Percentiles rank a stretch among this genome's conserved stretches.
Evolutionary conservation across 805 yeast genomes (phyloP).

Genomic region (Candida fluviatilis): DNA sequence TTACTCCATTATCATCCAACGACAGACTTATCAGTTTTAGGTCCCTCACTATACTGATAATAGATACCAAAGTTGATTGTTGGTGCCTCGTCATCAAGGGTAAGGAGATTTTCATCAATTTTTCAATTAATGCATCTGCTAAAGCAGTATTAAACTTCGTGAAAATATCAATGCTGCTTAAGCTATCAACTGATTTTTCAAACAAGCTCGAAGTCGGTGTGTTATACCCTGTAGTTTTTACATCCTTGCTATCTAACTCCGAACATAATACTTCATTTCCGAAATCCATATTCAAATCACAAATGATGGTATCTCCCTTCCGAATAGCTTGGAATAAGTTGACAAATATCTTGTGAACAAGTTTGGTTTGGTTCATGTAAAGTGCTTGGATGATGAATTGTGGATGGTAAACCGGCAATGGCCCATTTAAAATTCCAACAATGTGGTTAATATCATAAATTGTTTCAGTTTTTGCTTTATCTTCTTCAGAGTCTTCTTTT

Average conservation of each 20-base stretch:
- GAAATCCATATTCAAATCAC: constrained; percentile 32
- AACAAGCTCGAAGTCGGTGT: constrained; percentile 1
- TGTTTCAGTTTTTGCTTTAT: constrained; percentile 11
- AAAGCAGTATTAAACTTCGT: constrained; percentile 37
- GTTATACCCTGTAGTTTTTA: constrained; percentile 1
- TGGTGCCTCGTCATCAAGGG: constrained; percentile 89
- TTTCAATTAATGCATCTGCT: constrained; percentile 50
- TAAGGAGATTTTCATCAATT: constrained; percentile 58
- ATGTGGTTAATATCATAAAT: constrained; percentile 56
- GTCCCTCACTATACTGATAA: constrained; percentile 59
- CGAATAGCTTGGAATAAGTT: constrained; percentile 52
- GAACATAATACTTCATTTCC: constrained; percentile 13
- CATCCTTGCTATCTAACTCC: constrained; percentile 3
- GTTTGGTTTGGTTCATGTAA: constrained; percentile 52
- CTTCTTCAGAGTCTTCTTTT: background rate
- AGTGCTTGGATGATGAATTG: constrained; percentile 76
- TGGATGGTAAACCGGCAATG: constrained; percentile 87
- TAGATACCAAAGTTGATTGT: constrained; percentile 73
- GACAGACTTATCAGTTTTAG: constrained; percentile 42
- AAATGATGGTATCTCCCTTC: constrained; percentile 20
- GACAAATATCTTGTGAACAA: constrained; percentile 55
- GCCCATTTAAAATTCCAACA: constrained; percentile 79
- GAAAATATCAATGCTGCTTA: constrained; percentile 20
- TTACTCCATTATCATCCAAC: constrained; percentile 62
- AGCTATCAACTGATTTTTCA: constrained; percentile 1